Evolutionary conservation across 768 basidiomycete species (phyloP).

Genomic region (Mycena amicta): DNA sequence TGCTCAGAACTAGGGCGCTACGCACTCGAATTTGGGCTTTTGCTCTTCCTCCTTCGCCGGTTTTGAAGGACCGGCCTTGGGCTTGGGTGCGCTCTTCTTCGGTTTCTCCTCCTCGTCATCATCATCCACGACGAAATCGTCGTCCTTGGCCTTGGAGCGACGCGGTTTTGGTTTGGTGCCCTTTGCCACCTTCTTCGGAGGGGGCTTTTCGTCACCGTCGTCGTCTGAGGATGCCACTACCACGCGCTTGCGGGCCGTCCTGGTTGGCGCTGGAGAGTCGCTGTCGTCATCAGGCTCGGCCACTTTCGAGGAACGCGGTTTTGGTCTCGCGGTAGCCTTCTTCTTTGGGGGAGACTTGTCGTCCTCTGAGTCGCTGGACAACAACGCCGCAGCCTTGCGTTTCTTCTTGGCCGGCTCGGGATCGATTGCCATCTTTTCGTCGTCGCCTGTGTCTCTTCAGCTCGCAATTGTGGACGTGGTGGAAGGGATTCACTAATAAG

Average conservation of each 20-base stretch:
- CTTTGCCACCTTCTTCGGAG: constrained; percentile 5
- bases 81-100: constrained; percentile 25
- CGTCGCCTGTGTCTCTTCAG: constrained; percentile 22
- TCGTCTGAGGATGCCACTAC: constrained; percentile 21
- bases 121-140: constrained; percentile 4
- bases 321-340: constrained; percentile 19
- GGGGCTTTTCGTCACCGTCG: constrained; percentile 6
- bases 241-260: background rate
- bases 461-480: background rate
- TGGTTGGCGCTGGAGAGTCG: background rate
- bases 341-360: constrained; percentile 31
- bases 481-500: constrained; percentile 28
- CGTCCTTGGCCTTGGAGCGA: constrained; percentile 9
- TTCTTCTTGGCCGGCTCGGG: constrained; percentile 29
- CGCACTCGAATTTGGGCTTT: constrained; percentile 29
- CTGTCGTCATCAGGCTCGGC: background rate
- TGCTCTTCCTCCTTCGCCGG: constrained; percentile 5
- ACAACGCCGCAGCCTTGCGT: constrained; percentile 32
- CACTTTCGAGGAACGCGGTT: background rate
- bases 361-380: constrained; percentile 46
- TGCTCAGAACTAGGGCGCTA: background rate
- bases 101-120: constrained; percentile 5
- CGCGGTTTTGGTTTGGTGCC: constrained; percentile 11
- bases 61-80: constrained; percentile 15
- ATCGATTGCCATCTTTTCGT: constrained; percentile 24